Conservation (phyloP, 768 basidiomycete species). For the Scleroderma citrinum region DNA sequence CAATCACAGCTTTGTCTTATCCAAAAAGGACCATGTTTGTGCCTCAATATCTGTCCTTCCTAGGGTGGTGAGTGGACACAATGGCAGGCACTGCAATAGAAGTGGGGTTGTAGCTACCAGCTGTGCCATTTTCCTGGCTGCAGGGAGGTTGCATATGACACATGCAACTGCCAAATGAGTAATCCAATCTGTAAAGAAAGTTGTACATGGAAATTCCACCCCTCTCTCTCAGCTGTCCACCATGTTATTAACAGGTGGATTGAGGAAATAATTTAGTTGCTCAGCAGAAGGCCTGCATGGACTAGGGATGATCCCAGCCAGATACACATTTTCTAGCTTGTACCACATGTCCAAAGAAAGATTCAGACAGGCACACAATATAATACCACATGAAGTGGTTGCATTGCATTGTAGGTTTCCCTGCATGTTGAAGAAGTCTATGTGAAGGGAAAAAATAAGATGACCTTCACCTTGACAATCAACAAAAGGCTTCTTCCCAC, state of each 20-base stretch:
- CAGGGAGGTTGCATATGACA: slow-evolving; percentile 33
- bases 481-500: slow-evolving; percentile 2
- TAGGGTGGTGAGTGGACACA: slow-evolving; percentile 13
- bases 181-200: not conserved
- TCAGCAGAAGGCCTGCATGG: slow-evolving; percentile 29
- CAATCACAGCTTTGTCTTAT: not conserved
- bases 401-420: slow-evolving; percentile 23
- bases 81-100: slow-evolving; percentile 27
- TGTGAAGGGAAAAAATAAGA: slow-evolving; percentile 26
- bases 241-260: slow-evolving; percentile 31
- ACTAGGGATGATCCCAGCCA: slow-evolving; percentile 32
- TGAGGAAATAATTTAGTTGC: slow-evolving; percentile 32
- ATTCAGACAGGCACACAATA: slow-evolving; percentile 21
- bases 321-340: slow-evolving; percentile 34
- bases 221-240: slow-evolving; percentile 25
- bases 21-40: slow-evolving; percentile 1
- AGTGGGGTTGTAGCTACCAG: slow-evolving; percentile 13
- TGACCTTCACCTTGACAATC: slow-evolving; percentile 17
- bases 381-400: slow-evolving; percentile 14
- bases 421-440: slow-evolving; percentile 34
- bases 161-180: slow-evolving; percentile 22
- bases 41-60: slow-evolving; percentile 3
- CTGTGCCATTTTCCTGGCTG: slow-evolving; percentile 21
- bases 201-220: slow-evolving; percentile 16
- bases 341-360: slow-evolving; percentile 31